Percentiles rank a stretch among this genome's conserved stretches.
These are phyloP conservation scores for Aspergillus sp. DNA, from an alignment of 2,329 filamentous ascomycete genomes.

Conservation along the genomic window DNA sequence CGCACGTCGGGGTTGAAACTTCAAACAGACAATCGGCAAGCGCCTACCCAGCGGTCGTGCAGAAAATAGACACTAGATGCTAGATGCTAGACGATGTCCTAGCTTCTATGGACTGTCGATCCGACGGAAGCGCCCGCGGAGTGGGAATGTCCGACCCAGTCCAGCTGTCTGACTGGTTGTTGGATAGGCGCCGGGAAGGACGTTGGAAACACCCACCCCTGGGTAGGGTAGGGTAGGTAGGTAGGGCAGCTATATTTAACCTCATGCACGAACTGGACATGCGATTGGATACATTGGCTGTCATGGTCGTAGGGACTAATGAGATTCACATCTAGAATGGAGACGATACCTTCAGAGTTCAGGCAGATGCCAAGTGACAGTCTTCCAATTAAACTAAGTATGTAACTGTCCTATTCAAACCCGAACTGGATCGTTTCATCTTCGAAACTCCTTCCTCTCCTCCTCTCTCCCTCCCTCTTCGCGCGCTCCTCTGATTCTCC, in stretches of 20 bases:
- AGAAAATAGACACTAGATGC: neutral
- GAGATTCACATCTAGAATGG: too few relatives aligned
- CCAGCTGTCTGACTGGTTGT: neutral
- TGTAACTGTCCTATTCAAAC: neutral
- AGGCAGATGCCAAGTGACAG: neutral
- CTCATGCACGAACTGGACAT: neutral
- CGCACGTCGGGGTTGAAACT: neutral
- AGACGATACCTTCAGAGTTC: too few relatives aligned
- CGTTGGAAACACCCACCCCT: neutral
- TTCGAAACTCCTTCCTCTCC: neutral
- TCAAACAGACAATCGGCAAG: neutral
- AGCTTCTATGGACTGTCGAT: neutral
- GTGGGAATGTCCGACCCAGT: neutral
- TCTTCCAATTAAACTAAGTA: neutral
- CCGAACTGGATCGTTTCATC: neutral
- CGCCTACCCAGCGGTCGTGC: neutral
- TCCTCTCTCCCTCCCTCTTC: neutral
- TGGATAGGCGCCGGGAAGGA: neutral
- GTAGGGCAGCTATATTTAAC: neutral
- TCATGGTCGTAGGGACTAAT: too few relatives aligned
- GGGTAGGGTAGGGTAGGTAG: too few relatives aligned
- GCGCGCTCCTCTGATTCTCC: too few relatives aligned
- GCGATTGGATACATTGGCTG: neutral
- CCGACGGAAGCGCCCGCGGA: too few relatives aligned
- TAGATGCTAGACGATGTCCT: too few relatives aligned